Conservation (phyloP, 225 moss, liverwort and hornwort species). For the Asterella californica region DNA sequence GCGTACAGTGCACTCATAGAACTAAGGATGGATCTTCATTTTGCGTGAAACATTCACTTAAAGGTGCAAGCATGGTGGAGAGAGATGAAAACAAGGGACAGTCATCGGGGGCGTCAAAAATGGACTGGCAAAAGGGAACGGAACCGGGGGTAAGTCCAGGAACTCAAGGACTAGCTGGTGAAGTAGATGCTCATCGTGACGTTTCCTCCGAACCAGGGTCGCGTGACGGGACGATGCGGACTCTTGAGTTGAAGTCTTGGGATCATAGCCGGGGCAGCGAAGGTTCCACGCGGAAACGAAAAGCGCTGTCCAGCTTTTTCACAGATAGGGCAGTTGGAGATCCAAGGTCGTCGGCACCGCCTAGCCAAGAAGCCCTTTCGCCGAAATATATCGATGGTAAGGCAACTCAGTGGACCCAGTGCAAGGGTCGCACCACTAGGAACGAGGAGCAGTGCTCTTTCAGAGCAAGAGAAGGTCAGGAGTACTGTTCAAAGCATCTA, state of each 20-base stretch:
- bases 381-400: conserved; percentile 21
- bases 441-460: conserved; percentile 63
- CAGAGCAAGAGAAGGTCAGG: conserved; percentile 48
- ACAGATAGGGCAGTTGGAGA: conserved; percentile 8
- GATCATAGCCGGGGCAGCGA: conserved; percentile 16
- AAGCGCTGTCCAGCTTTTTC: conserved; percentile 28
- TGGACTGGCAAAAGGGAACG: conserved; percentile 12
- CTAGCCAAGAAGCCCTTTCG: conserved; percentile 11
- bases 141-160: conserved; percentile 1
- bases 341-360: conserved; percentile 9
- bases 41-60: conserved; percentile 51
- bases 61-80: conserved; percentile 43
- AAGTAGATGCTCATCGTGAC: conserved; percentile 4
- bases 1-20: conserved; percentile 57
- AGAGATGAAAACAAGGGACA: conserved; percentile 40
- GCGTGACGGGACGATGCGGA: conserved; percentile 16
- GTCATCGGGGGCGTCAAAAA: conserved; percentile 26
- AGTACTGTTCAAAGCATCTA: conserved; percentile 48
- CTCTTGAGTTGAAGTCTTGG: conserved; percentile 9
- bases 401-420: conserved; percentile 30
- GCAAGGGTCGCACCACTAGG: conserved; percentile 59
- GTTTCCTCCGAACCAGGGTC: neutral
- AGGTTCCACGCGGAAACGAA: conserved; percentile 29
- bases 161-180: conserved; percentile 8
- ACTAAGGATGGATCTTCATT: conserved; percentile 53